Conservation (phyloP, 495 filamentous ascomycete genomes). For the Polyplosphaeria fusca region DNA sequence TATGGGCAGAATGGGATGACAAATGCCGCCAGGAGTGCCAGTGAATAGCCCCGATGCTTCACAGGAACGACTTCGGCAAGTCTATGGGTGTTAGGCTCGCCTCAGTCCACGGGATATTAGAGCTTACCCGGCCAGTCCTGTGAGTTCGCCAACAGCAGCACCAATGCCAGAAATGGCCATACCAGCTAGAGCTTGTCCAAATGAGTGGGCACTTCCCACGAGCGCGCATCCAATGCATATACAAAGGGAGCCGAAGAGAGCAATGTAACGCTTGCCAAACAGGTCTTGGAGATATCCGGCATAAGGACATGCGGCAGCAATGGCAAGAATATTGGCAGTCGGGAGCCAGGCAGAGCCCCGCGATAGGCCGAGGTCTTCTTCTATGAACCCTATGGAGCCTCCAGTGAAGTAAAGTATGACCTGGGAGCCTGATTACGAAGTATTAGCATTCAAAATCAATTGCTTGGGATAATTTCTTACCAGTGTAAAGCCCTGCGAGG, state of each 20-base stretch:
- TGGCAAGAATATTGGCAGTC: conserved; percentile 32
- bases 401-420: conserved; percentile 38
- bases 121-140: conserved; percentile 33
- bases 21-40: conserved; percentile 34
- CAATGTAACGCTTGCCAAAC: conserved; percentile 37
- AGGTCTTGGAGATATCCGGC: conserved; percentile 37
- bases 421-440: conserved; percentile 33
- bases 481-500: conserved; percentile 36
- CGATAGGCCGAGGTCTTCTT: conserved; percentile 22
- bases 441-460: conserved; percentile 4
- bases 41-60: conserved; percentile 33
- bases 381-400: conserved; percentile 34
- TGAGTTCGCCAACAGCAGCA: conserved; percentile 38
- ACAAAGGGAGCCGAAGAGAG: conserved; percentile 27
- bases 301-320: conserved; percentile 35
- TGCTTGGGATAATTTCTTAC: conserved; percentile 5
- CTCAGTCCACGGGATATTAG: neutral
- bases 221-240: conserved; percentile 34
- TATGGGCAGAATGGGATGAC: conserved; percentile 38
- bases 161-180: conserved; percentile 34
- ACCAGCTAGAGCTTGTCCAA: conserved; percentile 31
- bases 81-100: neutral
- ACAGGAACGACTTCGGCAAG: conserved; percentile 37
- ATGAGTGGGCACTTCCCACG: conserved; percentile 30
- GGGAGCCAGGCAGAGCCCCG: conserved; percentile 34